Conservation (phyloP, 352 stramenopile genomes). For the Globisporangium middletonii region DNA sequence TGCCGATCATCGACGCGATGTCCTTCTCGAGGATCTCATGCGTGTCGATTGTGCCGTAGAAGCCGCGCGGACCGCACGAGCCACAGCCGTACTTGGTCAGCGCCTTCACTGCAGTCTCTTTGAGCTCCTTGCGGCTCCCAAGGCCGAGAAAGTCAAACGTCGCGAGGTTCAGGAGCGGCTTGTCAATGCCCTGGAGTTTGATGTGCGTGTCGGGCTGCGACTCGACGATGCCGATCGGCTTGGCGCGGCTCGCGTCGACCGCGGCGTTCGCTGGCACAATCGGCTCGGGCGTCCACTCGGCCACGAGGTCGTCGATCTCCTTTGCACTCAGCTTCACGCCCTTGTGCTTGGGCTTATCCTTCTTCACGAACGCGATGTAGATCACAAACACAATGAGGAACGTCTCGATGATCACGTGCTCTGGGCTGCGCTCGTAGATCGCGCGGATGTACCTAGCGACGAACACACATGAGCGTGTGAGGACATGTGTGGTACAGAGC, state of each 20-base stretch:
- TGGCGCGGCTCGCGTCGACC: conserved; percentile 26
- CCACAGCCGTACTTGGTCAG: conserved; percentile 96
- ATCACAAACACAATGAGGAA: conserved; percentile 95
- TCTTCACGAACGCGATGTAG: conserved; percentile 90
- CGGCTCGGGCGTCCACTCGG: conserved; percentile 87
- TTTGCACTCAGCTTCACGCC: conserved; percentile 65
- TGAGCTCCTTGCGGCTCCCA: conserved; percentile 76
- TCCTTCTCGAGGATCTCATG: conserved; percentile 89
- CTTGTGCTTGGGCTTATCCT: conserved; percentile 55
- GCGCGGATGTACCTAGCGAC: conserved; percentile 54
- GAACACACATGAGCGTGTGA: not conserved
- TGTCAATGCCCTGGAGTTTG: conserved; percentile 61
- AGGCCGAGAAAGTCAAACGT: conserved; percentile 97
- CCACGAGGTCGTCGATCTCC: conserved; percentile 89
- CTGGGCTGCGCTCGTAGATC: conserved; percentile 80
- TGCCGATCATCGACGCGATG: conserved; percentile 90
- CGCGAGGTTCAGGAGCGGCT: conserved; percentile 91
- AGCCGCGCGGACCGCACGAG: conserved; percentile 96
- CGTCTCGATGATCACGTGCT: conserved; percentile 97
- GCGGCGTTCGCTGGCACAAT: conserved; percentile 58
- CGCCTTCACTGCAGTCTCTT: conserved; percentile 84
- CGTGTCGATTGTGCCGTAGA: conserved; percentile 97
- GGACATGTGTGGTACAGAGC: not conserved
- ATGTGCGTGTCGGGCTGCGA: conserved; percentile 74
- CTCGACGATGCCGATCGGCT: conserved; percentile 74